phyloP scores from a whole-genome alignment of 257 asterid genomes.

The Primulina eburnea region DNA sequence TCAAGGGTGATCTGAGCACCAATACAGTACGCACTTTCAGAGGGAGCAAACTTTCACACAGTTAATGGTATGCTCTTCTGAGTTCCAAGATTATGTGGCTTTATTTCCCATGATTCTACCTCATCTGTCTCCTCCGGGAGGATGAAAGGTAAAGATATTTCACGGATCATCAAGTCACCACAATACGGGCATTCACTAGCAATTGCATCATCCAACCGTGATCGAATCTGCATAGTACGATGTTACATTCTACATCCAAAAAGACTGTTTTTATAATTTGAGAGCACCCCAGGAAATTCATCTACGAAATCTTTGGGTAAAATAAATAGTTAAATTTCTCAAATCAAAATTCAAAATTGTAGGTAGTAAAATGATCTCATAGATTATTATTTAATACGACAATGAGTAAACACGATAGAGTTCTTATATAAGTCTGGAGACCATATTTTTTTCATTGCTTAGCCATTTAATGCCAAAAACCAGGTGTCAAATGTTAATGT shows the following conservation, averaged over 20 bases:
- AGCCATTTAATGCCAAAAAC: constrained; percentile 1
- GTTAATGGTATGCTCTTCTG: constrained; percentile 68
- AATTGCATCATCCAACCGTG: constrained; percentile 83
- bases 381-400: too few relatives aligned
- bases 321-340: neutral
- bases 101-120: constrained; percentile 77
- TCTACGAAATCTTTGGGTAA: neutral
- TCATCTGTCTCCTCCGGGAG: constrained; percentile 57
- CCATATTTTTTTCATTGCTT: constrained; percentile 11
- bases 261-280: neutral
- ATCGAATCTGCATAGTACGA: constrained; percentile 62
- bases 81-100: constrained; percentile 49
- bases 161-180: constrained; percentile 89
- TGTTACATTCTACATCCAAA: constrained; percentile 10
- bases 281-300: neutral
- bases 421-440: too few relatives aligned
- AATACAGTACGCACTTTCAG: neutral
- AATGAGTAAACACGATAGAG: too few relatives aligned
- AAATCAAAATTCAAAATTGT: too few relatives aligned
- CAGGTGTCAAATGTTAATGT: neutral
- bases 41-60: constrained; percentile 22
- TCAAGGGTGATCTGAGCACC: neutral
- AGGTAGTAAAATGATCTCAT: too few relatives aligned
- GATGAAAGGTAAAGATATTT: constrained; percentile 76
- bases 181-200: constrained; percentile 96